Evolutionary conservation across 2,329 filamentous ascomycete genomes (phyloP).

Genomic region (Lasiodiplodia gonubiensis): DNA sequence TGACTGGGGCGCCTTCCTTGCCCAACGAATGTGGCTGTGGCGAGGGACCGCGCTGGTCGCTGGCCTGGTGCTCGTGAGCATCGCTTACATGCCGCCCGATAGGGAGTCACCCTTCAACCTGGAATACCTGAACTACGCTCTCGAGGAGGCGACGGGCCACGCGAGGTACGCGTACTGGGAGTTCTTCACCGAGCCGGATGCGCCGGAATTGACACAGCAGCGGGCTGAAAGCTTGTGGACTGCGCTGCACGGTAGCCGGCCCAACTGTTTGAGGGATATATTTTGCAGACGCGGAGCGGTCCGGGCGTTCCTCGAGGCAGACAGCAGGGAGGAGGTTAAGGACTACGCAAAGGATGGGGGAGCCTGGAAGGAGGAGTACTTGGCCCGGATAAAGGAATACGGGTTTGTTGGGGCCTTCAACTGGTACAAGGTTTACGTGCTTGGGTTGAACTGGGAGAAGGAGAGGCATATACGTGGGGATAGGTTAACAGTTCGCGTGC

Average conservation of each 20-base stretch:
- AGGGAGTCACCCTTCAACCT: constrained; percentile 45
- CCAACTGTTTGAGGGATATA: constrained; percentile 43
- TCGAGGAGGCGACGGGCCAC: constrained; percentile 46
- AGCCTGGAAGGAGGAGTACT: constrained; percentile 42
- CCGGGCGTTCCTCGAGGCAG: constrained; percentile 36
- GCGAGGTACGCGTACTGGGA: constrained; percentile 54
- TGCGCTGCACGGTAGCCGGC: constrained; percentile 42
- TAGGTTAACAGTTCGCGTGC: constrained; percentile 42
- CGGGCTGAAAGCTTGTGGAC: constrained; percentile 49
- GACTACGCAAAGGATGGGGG: constrained; percentile 42
- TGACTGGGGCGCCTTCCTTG: constrained; percentile 55
- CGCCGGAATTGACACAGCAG: constrained; percentile 43
- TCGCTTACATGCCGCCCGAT: constrained; percentile 49
- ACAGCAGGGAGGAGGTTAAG: constrained; percentile 34
- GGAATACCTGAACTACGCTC: constrained; percentile 41
- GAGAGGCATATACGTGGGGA: constrained; percentile 37
- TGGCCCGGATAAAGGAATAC: constrained; percentile 42
- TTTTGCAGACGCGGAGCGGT: constrained; percentile 48
- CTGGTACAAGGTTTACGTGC: constrained; percentile 45
- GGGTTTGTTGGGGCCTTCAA: constrained; percentile 46
- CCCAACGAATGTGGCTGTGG: constrained; percentile 51
- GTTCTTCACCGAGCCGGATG: constrained; percentile 51
- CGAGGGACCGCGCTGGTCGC: constrained; percentile 46
- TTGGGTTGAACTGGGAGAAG: constrained; percentile 38
- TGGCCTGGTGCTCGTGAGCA: constrained; percentile 52